Base-by-base conservation (phyloP, 768 basidiomycete genomes). In the Neoboletus magnificus region DNA sequence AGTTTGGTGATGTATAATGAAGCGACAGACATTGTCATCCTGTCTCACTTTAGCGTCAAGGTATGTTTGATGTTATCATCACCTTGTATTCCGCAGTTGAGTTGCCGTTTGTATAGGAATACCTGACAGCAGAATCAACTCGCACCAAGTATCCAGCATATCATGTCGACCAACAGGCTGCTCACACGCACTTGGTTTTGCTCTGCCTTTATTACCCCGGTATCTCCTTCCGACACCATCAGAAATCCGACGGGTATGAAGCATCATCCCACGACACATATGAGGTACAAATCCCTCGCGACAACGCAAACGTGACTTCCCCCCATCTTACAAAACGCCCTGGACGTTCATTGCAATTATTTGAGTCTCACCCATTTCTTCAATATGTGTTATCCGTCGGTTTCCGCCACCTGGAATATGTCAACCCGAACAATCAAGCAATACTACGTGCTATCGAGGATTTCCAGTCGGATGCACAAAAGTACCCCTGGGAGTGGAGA, bases 1-100 rank as follows among this genome's bases (percentile, higher is more conserved):
- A 59, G 58, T 30, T 18, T 59, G 20, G 50, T 59, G 25, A 40
- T 7, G 3, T 40, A 58, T 5, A 13, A 56, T 23, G 40, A 58
- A 18, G 33, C 3, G 35, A 58, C 49, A 15, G 54, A 51, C 11
- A 29, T 50, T 5, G 35, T 59, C 22, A 48, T 18, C 2, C n/a
- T 56, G n/a, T 50, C 57, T 10, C 57, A 56, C 22, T 42, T 47
- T 25, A 56, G 46, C 35, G 57, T 59, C 15, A 51, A 56, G 54
- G 57, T 56, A 42, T 36, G 44, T 4, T 45, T 1, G 3, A 33
- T 4, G 1, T 35, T 25, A 1, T 11, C 1, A 16, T 20, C 1
- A 1, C 5, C 16, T 30, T 7, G 1, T 1, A 30, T 10, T 20
- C 40, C 11, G 18, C 15, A 6, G 2, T 22, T 54, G 27, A 46